Base-by-base conservation (phyloP, 352 stramenopile species). In the Phytophthora ohioensis region DNA sequence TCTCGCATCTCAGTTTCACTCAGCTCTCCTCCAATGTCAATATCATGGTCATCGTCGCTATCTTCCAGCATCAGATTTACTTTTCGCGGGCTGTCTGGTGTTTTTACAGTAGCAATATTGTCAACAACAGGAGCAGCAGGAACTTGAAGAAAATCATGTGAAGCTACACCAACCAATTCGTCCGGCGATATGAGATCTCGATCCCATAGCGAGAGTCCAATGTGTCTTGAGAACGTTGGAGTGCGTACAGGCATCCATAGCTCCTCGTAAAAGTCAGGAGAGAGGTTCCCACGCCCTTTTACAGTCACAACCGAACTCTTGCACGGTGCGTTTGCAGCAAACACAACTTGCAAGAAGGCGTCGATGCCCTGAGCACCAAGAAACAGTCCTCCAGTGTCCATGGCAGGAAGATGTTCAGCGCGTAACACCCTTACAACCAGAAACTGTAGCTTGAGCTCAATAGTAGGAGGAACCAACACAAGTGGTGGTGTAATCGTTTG, bases 191-290 rank as follows among this genome's bases (percentile, higher is more conserved):
- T 17, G 17, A 17, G 17, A 17, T 17, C n/a, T n/a, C n/a, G 90
- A 97, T 49, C 61, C 87, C 6, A 80, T 78, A 2, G 52, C 0
- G 84, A 94, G 5, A 97, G 69, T 0, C 65, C 64, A n/a, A 97
- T 92, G 38, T 84, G 74, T 4, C 87, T 73, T 21, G 79, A 91
- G 11, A 97, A 79, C 10, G 86, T 95, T 4, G 89, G 91, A 7
- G 84, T 56, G 17, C 90, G 78, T 30, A 97, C 89, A 2, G 91
- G 91, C 13, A 97, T 81, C 91, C 91, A 97, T 6, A 97, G 42
- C 60, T 96, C 85, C 51, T 96, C 89, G 6, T 90, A 69, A 48
- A 94, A 92, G 47, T 88, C 84, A 0, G 83, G 79, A 8, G 79
- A 36, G 8, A 94, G 67, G 30, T 84, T 78, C 1, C 69, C 57